A percentile compares a stretch with the other conserved stretches of the same genome.
phyloP scores from a whole-genome alignment of 2,329 filamentous ascomycete species.

The Leptographium flavum region DNA sequence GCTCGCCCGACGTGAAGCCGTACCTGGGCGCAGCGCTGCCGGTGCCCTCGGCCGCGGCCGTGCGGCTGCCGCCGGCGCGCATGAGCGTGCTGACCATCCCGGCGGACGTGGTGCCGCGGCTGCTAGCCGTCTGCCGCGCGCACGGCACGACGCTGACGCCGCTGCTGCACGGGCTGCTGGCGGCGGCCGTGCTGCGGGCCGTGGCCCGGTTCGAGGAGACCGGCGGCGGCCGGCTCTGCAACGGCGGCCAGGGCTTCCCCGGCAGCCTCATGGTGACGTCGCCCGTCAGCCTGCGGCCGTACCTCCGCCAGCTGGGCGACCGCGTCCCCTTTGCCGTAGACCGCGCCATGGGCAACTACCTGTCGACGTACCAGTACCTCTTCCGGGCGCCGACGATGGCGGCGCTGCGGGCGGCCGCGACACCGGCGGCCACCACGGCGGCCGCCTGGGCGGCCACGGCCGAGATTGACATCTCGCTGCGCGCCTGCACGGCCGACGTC shows the following conservation, averaged over 20 bases:
- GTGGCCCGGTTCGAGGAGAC: slow-evolving; percentile 17
- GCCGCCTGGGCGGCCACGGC: slow-evolving; percentile 28
- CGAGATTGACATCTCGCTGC: slow-evolving; percentile 21
- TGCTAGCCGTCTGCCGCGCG: slow-evolving; percentile 25
- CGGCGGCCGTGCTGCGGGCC: slow-evolving; percentile 24
- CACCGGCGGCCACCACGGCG: slow-evolving; percentile 10
- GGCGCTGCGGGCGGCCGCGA: background rate
- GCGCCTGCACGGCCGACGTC: slow-evolving; percentile 18
- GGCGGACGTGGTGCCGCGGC: slow-evolving; percentile 10
- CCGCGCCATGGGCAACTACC: slow-evolving; percentile 24
- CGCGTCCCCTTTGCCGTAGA: slow-evolving; percentile 14
- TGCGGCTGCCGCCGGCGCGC: slow-evolving; percentile 17
- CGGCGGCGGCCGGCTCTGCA: background rate
- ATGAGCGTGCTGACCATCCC: slow-evolving; percentile 23
- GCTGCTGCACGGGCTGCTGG: slow-evolving; percentile 30
- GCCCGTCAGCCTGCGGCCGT: slow-evolving; percentile 30
- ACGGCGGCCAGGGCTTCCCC: slow-evolving; percentile 20
- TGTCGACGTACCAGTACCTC: slow-evolving; percentile 21
- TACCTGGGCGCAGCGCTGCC: no score
- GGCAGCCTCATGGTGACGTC: no score
- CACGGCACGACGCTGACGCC: slow-evolving; percentile 32
- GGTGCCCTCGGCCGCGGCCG: no score
- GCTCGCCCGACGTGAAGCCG: no score
- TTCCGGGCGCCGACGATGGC: slow-evolving; percentile 14
- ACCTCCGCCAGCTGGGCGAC: slow-evolving; percentile 14